Base-by-base conservation (phyloP, 2,329 filamentous ascomycete species). In the Paraphoma chrysanthemicola region DNA sequence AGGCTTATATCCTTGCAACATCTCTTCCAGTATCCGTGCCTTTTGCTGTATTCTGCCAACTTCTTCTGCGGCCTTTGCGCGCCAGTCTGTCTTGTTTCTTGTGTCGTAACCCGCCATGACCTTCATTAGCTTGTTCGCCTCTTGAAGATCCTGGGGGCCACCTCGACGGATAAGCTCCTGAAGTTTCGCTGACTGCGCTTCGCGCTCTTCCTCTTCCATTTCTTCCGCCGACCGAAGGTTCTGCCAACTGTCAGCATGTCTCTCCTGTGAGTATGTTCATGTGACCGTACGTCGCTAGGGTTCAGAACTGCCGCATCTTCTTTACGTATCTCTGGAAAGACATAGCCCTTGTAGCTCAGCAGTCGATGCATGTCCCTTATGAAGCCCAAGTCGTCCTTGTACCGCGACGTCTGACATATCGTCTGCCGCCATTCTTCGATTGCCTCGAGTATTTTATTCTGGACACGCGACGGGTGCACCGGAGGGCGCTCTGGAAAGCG, bases 351-450 rank as follows among this genome's bases (percentile, higher is more conserved):
- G 82, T 97, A 97, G 74, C 92, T 93, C 69, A 99, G 81, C 66
- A 99, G 80, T 53, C 95, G 86, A 78, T 99, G 95, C 95, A 99
- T 99, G 77, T 99, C 95, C 72, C 95, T 83, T 70, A 99, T 96
- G 76, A 96, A 97, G 6, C 95, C 95, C 66, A 99, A 75, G 73
- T 99, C 95, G 73, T 98, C 94, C 83, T 95, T 97, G 83, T 99
- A 97, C 67, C 94, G 87, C 75, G 93, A 97, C 41, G 94, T 99
- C 78, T 97, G 92, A 83, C 95, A 99, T 83, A 99, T 98, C 49
- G 95, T 99, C 70, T 92, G 88, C 77, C 94, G 87, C 95, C 95
- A 99, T 85, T 99, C 95, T 80, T 98, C 95, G 74, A 99, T 96
- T 64, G 93, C 88, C 80, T 97, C 95, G 66, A 99, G 85, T 57